Conservation (phyloP, 441 rosid species). For the Viola pubescens region DNA sequence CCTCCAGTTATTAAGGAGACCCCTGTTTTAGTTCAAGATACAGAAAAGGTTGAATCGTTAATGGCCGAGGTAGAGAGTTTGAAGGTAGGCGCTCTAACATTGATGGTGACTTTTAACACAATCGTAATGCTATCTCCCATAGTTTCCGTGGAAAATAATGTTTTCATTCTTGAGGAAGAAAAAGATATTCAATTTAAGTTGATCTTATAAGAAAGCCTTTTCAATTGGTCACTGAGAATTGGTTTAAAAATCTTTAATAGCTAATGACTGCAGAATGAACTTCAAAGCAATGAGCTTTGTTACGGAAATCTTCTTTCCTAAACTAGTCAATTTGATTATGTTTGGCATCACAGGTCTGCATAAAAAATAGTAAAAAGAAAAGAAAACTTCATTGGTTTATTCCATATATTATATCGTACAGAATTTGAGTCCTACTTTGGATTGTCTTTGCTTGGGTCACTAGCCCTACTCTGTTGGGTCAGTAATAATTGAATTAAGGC, state of each 20-base stretch:
- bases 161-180: no score
- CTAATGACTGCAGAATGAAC: neutral
- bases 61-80: slow-evolving; percentile 66
- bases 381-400: no score
- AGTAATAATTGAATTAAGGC: neutral
- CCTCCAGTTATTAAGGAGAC: slow-evolving; percentile 74
- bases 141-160: no score
- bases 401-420: no score
- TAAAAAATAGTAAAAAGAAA: no score
- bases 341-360: no score
- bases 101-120: neutral
- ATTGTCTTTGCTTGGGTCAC: neutral
- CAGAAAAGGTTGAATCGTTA: slow-evolving; percentile 59
- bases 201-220: no score
- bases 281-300: neutral
- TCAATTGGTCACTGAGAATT: no score
- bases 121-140: neutral
- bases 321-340: neutral
- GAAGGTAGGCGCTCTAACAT: slow-evolving; percentile 49
- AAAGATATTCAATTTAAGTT: no score
- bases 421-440: neutral
- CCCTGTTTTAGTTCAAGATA: slow-evolving; percentile 80
- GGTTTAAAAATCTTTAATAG: neutral
- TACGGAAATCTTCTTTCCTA: neutral
- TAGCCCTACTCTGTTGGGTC: neutral